Evolutionary conservation across 2,329 filamentous ascomycete genomes (phyloP).

Genomic region (Diaporthe citrichinensis): DNA sequence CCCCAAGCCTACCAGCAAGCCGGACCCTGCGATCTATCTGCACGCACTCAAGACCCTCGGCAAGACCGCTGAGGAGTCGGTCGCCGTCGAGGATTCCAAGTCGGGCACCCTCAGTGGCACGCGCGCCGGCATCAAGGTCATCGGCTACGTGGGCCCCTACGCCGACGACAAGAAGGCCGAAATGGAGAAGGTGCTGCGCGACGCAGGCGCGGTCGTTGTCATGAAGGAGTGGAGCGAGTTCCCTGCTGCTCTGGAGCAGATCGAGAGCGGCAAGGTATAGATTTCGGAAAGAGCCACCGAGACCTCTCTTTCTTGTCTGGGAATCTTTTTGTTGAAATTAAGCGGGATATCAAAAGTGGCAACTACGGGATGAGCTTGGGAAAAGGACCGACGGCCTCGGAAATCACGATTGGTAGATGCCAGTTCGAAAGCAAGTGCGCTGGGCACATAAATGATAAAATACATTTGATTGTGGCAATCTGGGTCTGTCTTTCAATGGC

Average conservation of each 20-base stretch:
- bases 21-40: slow-evolving; percentile 90
- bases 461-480: not conserved
- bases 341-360: slow-evolving; percentile 36
- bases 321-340: slow-evolving; percentile 19
- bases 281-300: not conserved
- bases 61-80: slow-evolving; percentile 77
- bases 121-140: slow-evolving; percentile 82
- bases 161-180: slow-evolving; percentile 70
- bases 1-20: slow-evolving; percentile 86
- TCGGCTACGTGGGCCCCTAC: slow-evolving; percentile 90
- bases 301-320: slow-evolving; percentile 5
- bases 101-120: slow-evolving; percentile 82
- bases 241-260: slow-evolving; percentile 60
- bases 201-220: slow-evolving; percentile 74
- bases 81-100: slow-evolving; percentile 92
- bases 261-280: slow-evolving; percentile 53
- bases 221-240: slow-evolving; percentile 74
- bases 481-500: not conserved
- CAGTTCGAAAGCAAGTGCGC: slow-evolving; percentile 8
- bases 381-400: not conserved
- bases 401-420: slow-evolving; percentile 9
- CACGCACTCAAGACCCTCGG: slow-evolving; percentile 81
- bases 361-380: not conserved
- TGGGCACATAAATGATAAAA: not conserved
- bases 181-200: slow-evolving; percentile 73